A percentile compares a stretch with the other conserved stretches of the same genome.
These are phyloP conservation scores for Pyrenula massariospora DNA, from an alignment of 495 filamentous ascomycete species.

Conservation along the genomic window DNA sequence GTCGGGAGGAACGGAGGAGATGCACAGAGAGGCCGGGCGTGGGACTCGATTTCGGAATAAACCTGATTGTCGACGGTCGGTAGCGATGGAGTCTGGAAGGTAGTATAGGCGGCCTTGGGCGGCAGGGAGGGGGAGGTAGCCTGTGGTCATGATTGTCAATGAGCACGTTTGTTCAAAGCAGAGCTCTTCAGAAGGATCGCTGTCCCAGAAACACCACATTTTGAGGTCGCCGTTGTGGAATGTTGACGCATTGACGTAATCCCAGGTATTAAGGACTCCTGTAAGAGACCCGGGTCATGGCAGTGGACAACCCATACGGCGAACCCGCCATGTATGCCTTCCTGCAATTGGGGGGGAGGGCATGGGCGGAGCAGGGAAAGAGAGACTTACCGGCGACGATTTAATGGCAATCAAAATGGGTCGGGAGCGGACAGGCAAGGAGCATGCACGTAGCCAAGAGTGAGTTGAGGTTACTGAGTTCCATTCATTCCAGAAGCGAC, in stretches of 20 bases:
- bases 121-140: constrained; percentile 3
- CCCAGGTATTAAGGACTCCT: background rate
- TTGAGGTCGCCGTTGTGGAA: background rate
- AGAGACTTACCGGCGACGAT: background rate
- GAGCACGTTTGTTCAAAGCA: background rate
- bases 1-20: background rate
- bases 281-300: background rate
- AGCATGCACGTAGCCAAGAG: background rate
- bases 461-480: too few species aligned
- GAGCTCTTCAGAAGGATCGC: background rate
- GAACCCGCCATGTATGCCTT: background rate
- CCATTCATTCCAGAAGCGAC: background rate
- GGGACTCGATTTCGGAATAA: constrained; percentile 1
- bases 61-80: background rate
- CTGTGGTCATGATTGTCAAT: background rate
- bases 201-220: background rate
- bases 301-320: background rate
- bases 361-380: background rate
- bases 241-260: background rate
- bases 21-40: background rate
- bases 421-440: background rate
- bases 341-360: background rate
- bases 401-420: background rate
- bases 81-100: background rate
- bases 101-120: constrained; percentile 2